Evolutionary conservation across 2,329 filamentous ascomycete genomes (phyloP).

Genomic region (Pseudopyricularia cyperi): DNA sequence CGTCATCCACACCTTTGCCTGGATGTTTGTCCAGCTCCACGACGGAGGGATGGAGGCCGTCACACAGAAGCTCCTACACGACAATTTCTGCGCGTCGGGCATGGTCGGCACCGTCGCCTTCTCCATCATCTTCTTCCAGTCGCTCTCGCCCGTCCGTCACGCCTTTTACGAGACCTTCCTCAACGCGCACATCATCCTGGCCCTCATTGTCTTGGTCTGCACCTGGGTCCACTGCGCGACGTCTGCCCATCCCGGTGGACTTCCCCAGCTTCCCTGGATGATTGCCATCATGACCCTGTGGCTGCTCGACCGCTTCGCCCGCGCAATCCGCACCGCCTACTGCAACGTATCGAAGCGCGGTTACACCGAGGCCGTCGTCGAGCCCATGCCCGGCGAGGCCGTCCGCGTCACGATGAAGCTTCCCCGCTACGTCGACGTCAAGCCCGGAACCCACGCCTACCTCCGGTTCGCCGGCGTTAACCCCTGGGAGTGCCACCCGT

Average conservation of each 20-base stretch:
- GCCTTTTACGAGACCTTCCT: slow-evolving; percentile 97
- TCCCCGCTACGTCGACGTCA: slow-evolving; percentile 51
- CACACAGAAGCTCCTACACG: slow-evolving; percentile 35
- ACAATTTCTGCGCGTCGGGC: slow-evolving; percentile 49
- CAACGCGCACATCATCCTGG: slow-evolving; percentile 69
- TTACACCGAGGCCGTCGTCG: slow-evolving; percentile 51
- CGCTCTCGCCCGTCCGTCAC: slow-evolving; percentile 71
- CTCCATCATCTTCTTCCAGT: slow-evolving; percentile 52
- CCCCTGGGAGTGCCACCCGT: slow-evolving; percentile 64
- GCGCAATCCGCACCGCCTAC: slow-evolving; percentile 50
- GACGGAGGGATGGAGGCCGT: slow-evolving; percentile 51
- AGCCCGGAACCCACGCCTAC: slow-evolving; percentile 63
- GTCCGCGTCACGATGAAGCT: slow-evolving; percentile 58
- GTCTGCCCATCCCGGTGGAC: slow-evolving; percentile 48
- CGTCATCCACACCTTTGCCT: slow-evolving; percentile 59
- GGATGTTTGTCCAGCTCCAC: slow-evolving; percentile 58
- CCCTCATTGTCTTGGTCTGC: slow-evolving; percentile 51
- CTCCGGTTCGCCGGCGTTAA: slow-evolving; percentile 55
- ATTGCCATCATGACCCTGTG: slow-evolving; percentile 65
- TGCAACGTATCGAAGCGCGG: slow-evolving; percentile 48
- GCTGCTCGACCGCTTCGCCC: slow-evolving; percentile 54
- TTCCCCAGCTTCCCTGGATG: slow-evolving; percentile 64
- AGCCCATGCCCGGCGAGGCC: slow-evolving; percentile 56
- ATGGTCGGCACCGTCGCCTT: slow-evolving; percentile 45
- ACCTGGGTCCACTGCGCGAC: slow-evolving; percentile 69